Conservation (phyloP, 108 stramenopile genomes). For the Nitzschia putrida region DNA sequence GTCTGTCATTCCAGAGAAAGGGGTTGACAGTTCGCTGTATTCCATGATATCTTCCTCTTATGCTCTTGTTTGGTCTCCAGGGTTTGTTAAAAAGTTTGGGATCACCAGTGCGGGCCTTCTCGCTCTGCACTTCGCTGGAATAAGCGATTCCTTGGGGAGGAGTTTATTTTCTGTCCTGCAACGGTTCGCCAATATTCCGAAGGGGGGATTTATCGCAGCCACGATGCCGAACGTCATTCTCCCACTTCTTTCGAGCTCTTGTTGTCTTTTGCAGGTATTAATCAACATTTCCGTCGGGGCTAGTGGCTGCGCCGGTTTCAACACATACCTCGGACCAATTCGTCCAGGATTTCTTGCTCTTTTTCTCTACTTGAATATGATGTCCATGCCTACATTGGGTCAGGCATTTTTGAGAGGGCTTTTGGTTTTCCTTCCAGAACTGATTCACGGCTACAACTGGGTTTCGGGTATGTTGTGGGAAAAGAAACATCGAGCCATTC, state of each 20-base stretch:
- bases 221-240: constrained; percentile 31
- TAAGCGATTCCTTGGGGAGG: not conserved
- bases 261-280: constrained; percentile 77
- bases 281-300: constrained; percentile 65
- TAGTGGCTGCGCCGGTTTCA: constrained; percentile 84
- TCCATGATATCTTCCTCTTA: constrained; percentile 14
- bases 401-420: constrained; percentile 23
- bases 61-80: constrained; percentile 36
- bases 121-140: not conserved
- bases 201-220: not conserved
- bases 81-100: constrained; percentile 28
- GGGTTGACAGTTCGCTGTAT: no score
- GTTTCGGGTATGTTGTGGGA: not conserved
- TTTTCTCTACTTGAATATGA: constrained; percentile 15
- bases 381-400: constrained; percentile 12
- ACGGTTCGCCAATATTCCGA: not conserved
- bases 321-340: constrained; percentile 70
- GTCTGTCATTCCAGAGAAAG: no score
- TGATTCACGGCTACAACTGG: constrained; percentile 53
- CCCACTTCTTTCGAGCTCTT: constrained; percentile 69
- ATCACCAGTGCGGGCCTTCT: constrained; percentile 4
- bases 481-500: not conserved
- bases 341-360: constrained; percentile 58
- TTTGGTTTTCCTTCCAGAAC: constrained; percentile 74
- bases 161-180: not conserved